These are phyloP conservation scores for Yarrowia sp. DNA, from an alignment of 805 yeast genomes.

Conservation along the genomic window DNA sequence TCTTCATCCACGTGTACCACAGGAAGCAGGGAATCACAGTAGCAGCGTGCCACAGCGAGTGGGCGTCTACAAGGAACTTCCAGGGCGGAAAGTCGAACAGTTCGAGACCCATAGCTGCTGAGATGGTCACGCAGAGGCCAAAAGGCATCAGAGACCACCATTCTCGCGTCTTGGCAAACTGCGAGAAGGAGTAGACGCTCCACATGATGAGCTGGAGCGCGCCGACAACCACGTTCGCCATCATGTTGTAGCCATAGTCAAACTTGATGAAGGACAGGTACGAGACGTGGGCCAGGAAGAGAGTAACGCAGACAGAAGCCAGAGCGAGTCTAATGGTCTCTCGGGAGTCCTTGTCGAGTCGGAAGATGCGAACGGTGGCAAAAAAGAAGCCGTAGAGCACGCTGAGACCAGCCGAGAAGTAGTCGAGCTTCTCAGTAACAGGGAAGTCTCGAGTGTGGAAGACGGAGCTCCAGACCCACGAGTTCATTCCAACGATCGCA, in stretches of 20 bases:
- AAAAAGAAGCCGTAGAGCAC: constrained; percentile 78
- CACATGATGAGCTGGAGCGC: constrained; percentile 64
- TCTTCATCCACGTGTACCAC: constrained; percentile 57
- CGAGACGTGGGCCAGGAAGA: constrained; percentile 63
- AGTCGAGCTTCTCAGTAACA: constrained; percentile 81
- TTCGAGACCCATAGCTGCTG: constrained; percentile 83
- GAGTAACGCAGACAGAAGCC: constrained; percentile 44
- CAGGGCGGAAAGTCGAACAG: constrained; percentile 83
- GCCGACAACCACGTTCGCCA: constrained; percentile 79
- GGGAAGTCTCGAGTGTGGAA: constrained; percentile 85
- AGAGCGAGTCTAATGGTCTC: constrained; percentile 40
- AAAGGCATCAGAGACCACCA: constrained; percentile 53
- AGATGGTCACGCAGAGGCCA: constrained; percentile 50
- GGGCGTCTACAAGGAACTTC: constrained; percentile 75
- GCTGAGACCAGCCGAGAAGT: constrained; percentile 88
- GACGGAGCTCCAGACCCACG: constrained; percentile 83
- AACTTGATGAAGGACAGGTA: constrained; percentile 65
- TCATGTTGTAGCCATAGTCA: constrained; percentile 94
- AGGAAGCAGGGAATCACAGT: constrained; percentile 78
- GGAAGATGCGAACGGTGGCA: constrained; percentile 57
- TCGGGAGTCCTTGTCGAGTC: constrained; percentile 48
- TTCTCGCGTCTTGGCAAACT: constrained; percentile 32
- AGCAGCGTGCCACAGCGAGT: constrained; percentile 88
- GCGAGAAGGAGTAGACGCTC: constrained; percentile 41
- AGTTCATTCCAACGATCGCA: constrained; percentile 67